Evolutionary conservation across 176 grass and related monocot genomes (phyloP).

Genomic region (Aegilops bicornis): DNA sequence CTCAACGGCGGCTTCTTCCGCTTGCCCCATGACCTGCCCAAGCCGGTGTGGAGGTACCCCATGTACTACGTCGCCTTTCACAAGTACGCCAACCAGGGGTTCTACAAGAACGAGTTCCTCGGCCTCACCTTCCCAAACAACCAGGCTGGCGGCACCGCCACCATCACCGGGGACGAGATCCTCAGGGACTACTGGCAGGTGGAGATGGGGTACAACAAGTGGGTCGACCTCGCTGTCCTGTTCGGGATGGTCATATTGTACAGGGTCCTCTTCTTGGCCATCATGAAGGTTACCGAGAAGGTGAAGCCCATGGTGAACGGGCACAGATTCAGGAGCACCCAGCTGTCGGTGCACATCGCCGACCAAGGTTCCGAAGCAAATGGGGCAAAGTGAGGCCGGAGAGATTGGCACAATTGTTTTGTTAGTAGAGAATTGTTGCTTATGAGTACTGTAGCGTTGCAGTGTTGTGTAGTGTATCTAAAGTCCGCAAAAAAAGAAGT

Average conservation of each 20-base stretch:
- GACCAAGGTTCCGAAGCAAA: not conserved
- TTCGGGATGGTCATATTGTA: slow-evolving; percentile 74
- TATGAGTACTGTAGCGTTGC: not conserved
- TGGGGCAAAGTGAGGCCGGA: not conserved
- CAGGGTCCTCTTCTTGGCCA: slow-evolving; percentile 59
- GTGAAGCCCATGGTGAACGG: slow-evolving; percentile 60
- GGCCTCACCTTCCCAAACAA: slow-evolving; percentile 68
- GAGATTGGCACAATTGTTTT: not conserved
- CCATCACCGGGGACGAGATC: slow-evolving; percentile 57
- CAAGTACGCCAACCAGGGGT: slow-evolving; percentile 51
- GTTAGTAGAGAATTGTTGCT: not conserved
- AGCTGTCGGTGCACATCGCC: slow-evolving; percentile 9
- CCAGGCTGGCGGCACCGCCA: slow-evolving; percentile 26
- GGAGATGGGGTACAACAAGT: slow-evolving; percentile 70
- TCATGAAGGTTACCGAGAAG: slow-evolving; percentile 69
- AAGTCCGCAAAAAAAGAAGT: not conserved
- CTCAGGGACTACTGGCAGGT: slow-evolving; percentile 66
- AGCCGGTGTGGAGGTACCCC: slow-evolving; percentile 58
- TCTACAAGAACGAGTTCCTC: slow-evolving; percentile 86
- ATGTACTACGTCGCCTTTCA: slow-evolving; percentile 58
- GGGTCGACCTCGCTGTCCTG: slow-evolving; percentile 67
- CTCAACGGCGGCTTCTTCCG: slow-evolving; percentile 57
- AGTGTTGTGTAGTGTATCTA: not conserved
- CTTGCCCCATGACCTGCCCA: slow-evolving; percentile 41
- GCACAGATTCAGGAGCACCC: slow-evolving; percentile 31